A percentile compares a stretch with the other conserved stretches of the same genome.
phyloP scores from a whole-genome alignment of 176 grass and related monocot species.

The Cenchrus americanus region DNA sequence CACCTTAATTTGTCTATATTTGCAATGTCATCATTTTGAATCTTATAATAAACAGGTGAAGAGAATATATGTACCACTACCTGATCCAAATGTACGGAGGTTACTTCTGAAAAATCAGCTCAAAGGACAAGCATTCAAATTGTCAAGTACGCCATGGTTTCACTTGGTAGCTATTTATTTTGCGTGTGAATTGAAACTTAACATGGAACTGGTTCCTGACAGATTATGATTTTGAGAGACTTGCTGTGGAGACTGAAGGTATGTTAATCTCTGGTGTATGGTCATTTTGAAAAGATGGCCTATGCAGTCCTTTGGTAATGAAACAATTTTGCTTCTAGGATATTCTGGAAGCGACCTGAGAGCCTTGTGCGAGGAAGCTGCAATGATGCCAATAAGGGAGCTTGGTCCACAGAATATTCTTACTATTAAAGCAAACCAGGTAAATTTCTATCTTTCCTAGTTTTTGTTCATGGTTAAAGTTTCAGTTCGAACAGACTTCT shows the following conservation, averaged over 20 bases:
- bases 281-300: slow-evolving; percentile 18
- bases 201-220: slow-evolving; percentile 34
- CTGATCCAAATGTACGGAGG: slow-evolving; percentile 73
- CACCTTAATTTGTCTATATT: background rate
- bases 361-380: slow-evolving; percentile 93
- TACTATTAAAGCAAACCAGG: slow-evolving; percentile 88
- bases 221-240: slow-evolving; percentile 81
- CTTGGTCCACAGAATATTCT: slow-evolving; percentile 89
- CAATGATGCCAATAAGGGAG: slow-evolving; percentile 98
- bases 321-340: slow-evolving; percentile 51
- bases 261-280: slow-evolving; percentile 25
- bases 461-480: background rate
- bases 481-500: background rate
- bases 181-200: background rate
- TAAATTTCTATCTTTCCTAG: slow-evolving; percentile 14
- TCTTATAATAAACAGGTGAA: slow-evolving; percentile 74
- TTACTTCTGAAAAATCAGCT: slow-evolving; percentile 92
- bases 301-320: slow-evolving; percentile 1
- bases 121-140: slow-evolving; percentile 83
- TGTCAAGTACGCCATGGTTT: slow-evolving; percentile 55
- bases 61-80: slow-evolving; percentile 94
- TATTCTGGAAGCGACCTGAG: slow-evolving; percentile 98
- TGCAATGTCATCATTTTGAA: slow-evolving; percentile 11
- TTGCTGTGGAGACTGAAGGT: slow-evolving; percentile 87
- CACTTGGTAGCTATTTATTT: background rate